Base-by-base conservation (phyloP, 768 basidiomycete species). In the Termitomyces sp. region DNA sequence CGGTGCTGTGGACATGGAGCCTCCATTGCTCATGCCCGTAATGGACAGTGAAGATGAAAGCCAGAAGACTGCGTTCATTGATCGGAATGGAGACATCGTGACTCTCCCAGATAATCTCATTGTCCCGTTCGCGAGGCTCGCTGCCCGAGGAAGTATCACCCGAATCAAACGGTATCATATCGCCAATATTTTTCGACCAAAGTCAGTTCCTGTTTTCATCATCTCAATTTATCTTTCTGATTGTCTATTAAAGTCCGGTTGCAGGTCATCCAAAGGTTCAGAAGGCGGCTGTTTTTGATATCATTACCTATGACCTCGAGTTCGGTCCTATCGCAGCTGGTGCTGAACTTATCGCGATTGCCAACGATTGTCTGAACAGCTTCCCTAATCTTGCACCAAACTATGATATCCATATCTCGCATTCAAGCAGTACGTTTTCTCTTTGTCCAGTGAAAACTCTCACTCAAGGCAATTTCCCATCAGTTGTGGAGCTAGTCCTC, bases 81-180 rank as follows among this genome's bases (percentile, higher is more conserved):
- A 96, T 74, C 78, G 85, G 50, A 88, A 88, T 59, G 93, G 91
- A 2, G 90, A 92, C 64, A 77, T 91, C 0, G 87, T 94, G 7
- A 79, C 80, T 20, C 76, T 95, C 12, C 90, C 92, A 0, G 86
- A 85, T 62, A 88, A 91, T 65, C 81, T 87, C 4, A 76, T 94
- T 24, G 77, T 87, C 15, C 88, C 90, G 0, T 94, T 94, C 66
- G 91, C 93, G n/a, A 83, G 92, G 57, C 74, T 90, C 45, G 92
- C 92, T n/a, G 92, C 88, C 2, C 79, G 87, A 56, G 81, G 77
- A 2, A 82, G 81, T 40, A 77, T 81, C 52, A 83, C 80, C 62
- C 78, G 93, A 44, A 92, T 95, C 70, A 95, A 95, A 71, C 84
- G 93, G 11, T 94, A 86, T 72, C 88, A 92, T 71, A 84, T 94